Percentiles rank a stretch among this genome's conserved stretches.
These are phyloP conservation scores for Phanerochaete carnosa DNA, from an alignment of 768 basidiomycete species.

Conservation along the genomic window DNA sequence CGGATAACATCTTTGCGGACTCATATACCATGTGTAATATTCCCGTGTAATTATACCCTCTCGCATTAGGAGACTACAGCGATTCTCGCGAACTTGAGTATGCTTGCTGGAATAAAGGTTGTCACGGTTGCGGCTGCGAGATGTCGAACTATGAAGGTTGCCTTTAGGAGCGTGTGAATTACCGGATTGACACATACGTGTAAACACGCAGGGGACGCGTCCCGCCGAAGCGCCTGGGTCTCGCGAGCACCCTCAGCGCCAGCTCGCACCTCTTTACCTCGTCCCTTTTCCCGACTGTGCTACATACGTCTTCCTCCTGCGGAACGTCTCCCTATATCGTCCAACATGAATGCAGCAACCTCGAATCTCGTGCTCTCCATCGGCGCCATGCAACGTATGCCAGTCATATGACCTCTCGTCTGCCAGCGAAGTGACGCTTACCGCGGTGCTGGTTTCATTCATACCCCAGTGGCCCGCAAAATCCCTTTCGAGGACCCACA, in stretches of 20 bases:
- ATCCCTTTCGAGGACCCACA: constrained; percentile 89
- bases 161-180: no score
- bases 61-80: no score
- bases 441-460: neutral
- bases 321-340: neutral
- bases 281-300: neutral
- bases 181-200: neutral
- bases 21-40: no score
- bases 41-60: no score
- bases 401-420: neutral
- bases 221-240: neutral
- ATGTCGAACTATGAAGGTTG: no score
- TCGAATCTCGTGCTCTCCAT: constrained; percentile 88
- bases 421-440: neutral
- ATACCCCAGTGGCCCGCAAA: constrained; percentile 75
- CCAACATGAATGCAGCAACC: constrained; percentile 68
- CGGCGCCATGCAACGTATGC: constrained; percentile 84
- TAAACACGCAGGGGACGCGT: neutral
- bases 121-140: no score
- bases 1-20: neutral
- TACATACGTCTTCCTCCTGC: neutral
- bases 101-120: neutral
- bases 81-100: no score
- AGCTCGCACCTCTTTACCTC: neutral
- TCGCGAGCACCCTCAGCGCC: neutral